A percentile compares a stretch with the other conserved stretches of the same genome.
phyloP scores from a whole-genome alignment of 2,329 filamentous ascomycete genomes.

The Aphanoascus verrucosus region DNA sequence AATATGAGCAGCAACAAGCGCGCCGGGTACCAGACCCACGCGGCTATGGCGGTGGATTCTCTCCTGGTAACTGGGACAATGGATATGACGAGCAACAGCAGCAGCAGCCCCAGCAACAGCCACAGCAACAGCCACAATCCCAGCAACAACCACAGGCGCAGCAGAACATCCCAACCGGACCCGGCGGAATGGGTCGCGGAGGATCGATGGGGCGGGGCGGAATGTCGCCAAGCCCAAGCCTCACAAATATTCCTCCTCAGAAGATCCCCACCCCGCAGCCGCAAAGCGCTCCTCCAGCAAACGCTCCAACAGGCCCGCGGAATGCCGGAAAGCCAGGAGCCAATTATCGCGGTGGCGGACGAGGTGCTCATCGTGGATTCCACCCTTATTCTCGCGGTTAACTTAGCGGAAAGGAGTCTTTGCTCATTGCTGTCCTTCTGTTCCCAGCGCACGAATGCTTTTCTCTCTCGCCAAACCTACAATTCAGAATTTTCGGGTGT shows the following conservation, averaged over 20 bases:
- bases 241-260: conserved; percentile 28
- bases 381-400: conserved; percentile 59
- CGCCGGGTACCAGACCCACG: conserved; percentile 41
- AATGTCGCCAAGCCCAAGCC: conserved; percentile 30
- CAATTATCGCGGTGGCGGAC: conserved; percentile 84
- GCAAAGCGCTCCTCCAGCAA: conserved; percentile 53
- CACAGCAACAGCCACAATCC: no score
- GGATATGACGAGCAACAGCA: conserved; percentile 90
- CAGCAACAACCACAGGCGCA: conserved; percentile 33
- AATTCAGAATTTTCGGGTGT: not conserved
- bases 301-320: conserved; percentile 88
- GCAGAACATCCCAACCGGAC: conserved; percentile 52
- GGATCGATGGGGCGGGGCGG: conserved; percentile 32
- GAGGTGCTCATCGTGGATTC: conserved; percentile 62
- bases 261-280: conserved; percentile 38
- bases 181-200: conserved; percentile 38
- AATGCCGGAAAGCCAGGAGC: conserved; percentile 85
- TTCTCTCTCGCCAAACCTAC: not conserved
- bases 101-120: not conserved
- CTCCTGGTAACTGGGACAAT: conserved; percentile 85
- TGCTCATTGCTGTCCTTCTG: not conserved
- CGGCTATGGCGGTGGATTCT: conserved; percentile 41
- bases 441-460: not conserved
- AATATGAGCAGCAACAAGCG: conserved; percentile 60
- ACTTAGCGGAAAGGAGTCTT: not conserved